These are phyloP conservation scores for Cynara cardunculus DNA, from an alignment of 129 eudicot genomes.

Conservation along the genomic window DNA sequence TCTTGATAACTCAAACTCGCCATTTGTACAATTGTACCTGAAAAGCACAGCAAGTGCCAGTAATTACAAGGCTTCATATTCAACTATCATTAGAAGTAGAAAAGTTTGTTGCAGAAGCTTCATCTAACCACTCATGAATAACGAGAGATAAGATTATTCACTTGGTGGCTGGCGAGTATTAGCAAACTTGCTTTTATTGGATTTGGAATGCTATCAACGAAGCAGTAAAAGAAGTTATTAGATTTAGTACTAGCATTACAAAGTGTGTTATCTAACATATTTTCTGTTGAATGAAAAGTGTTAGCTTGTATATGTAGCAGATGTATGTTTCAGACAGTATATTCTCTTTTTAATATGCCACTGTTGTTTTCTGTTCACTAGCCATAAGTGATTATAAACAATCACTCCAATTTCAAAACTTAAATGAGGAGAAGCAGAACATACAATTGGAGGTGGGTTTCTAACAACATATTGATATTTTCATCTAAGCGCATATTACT, in stretches of 20 bases:
- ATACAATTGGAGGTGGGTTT: constrained; percentile 82
- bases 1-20: background rate
- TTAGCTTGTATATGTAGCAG: too few species aligned
- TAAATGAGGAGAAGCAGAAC: constrained; percentile 92
- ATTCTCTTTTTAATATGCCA: background rate
- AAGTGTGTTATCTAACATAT: background rate
- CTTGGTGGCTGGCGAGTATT: background rate
- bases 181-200: background rate
- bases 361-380: constrained; percentile 30
- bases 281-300: too few species aligned
- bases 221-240: too few species aligned
- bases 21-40: background rate
- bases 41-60: background rate
- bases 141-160: too few species aligned
- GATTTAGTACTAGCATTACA: background rate
- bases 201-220: too few species aligned
- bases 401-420: constrained; percentile 79
- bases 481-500: background rate
- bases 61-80: background rate
- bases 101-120: background rate
- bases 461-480: background rate
- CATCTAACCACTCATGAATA: too few species aligned
- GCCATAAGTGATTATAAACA: constrained; percentile 88
- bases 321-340: background rate
- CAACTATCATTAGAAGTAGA: background rate